phyloP scores from a whole-genome alignment of 140 eudicot genomes.

The Oenanthe javanica region DNA sequence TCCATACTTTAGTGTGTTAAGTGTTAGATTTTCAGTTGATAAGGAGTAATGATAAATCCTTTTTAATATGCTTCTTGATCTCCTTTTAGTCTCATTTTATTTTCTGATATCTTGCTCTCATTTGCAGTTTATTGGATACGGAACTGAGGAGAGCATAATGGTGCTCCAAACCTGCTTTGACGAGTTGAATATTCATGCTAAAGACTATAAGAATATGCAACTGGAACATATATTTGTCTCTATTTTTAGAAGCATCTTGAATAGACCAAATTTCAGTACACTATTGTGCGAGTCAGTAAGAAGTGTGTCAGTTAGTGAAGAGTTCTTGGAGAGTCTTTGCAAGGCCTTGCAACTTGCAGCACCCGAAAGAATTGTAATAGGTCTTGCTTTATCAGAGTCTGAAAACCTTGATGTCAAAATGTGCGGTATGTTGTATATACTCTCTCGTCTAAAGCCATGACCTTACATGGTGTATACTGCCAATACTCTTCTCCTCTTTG shows the following conservation, averaged over 20 bases:
- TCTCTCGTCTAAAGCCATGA: neutral
- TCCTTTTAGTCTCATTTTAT: neutral
- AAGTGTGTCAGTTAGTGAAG: slow-evolving; percentile 45
- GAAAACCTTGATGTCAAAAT: slow-evolving; percentile 63
- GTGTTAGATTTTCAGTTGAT: neutral
- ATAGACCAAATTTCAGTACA: slow-evolving; percentile 69
- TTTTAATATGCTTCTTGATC: neutral
- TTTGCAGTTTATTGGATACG: slow-evolving; percentile 58
- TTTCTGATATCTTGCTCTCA: slow-evolving; percentile 10
- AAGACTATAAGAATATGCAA: slow-evolving; percentile 47
- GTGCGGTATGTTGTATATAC: slow-evolving; percentile 49
- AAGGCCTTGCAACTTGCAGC: slow-evolving; percentile 50
- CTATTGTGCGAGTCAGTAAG: slow-evolving; percentile 53
- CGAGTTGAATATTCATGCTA: slow-evolving; percentile 39
- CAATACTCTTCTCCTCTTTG: neutral
- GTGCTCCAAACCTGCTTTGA: slow-evolving; percentile 68
- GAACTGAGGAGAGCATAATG: slow-evolving; percentile 65
- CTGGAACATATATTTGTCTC: slow-evolving; percentile 52
- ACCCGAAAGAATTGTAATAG: slow-evolving; percentile 67
- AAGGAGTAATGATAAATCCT: neutral
- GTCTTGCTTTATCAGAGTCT: slow-evolving; percentile 76
- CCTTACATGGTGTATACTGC: neutral
- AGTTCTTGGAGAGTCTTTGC: slow-evolving; percentile 53
- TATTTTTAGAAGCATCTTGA: slow-evolving; percentile 50
- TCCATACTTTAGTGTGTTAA: neutral